Percentiles rank a stretch among this genome's conserved stretches.
phyloP scores from a whole-genome alignment of 2,329 filamentous ascomycete genomes.

The Fusarium sp. region DNA sequence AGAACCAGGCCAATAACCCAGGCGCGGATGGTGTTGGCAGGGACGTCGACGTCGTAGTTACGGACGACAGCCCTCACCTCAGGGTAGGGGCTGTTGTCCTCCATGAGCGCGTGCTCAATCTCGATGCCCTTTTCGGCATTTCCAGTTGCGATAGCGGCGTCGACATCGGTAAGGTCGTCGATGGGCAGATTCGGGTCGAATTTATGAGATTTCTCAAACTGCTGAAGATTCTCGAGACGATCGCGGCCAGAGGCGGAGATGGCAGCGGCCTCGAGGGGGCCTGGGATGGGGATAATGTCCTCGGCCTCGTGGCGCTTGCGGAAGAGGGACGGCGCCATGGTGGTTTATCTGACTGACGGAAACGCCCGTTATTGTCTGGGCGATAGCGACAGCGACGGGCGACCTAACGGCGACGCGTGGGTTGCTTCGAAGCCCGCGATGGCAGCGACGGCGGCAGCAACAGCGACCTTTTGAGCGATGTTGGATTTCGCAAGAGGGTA shows the following conservation, averaged over 20 bases:
- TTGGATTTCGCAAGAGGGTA: conserved; percentile 21
- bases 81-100: conserved; percentile 76
- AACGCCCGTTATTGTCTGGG: conserved; percentile 1
- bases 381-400: conserved; percentile 20
- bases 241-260: conserved; percentile 55
- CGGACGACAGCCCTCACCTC: conserved; percentile 75
- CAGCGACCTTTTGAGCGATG: conserved; percentile 13
- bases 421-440: conserved; percentile 38
- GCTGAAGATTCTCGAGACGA: conserved; percentile 60
- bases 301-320: conserved; percentile 60
- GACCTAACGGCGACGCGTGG: conserved; percentile 31
- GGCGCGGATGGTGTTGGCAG: conserved; percentile 73
- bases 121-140: conserved; percentile 67
- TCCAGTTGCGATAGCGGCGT: conserved; percentile 65
- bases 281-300: conserved; percentile 57
- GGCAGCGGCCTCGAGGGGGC: conserved; percentile 53
- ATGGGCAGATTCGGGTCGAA: conserved; percentile 75
- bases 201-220: conserved; percentile 70
- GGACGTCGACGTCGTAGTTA: conserved; percentile 73
- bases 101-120: conserved; percentile 68
- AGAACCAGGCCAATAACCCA: conserved; percentile 72
- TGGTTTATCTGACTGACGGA: conserved; percentile 11
- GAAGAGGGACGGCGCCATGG: conserved; percentile 54
- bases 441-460: conserved; percentile 23
- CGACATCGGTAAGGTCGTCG: conserved; percentile 70